Base-by-base conservation (phyloP, 345 rosid species). In the Corchorus olitorius region DNA sequence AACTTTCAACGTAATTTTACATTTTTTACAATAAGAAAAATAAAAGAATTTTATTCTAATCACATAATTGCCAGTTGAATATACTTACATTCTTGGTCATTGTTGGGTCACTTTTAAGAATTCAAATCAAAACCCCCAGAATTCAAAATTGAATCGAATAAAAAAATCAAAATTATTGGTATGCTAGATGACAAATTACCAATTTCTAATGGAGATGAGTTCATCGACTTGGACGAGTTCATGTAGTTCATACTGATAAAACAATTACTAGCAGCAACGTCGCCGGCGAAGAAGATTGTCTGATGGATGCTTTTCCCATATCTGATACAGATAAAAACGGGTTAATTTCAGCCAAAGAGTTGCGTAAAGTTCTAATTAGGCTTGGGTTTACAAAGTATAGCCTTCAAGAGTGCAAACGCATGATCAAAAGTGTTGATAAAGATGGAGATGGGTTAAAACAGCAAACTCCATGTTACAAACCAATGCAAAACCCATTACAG, bases 371-470 rank as follows among this genome's bases (percentile, higher is more conserved):
- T 59, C 76, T 89, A 34, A 33, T 2, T 19, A 79, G 77, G 13
- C 81, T 84, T 33, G 88, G 88, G 22, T 75, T 72, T 27, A 72
- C 70, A 1, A 55, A 77, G 16, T 83, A 85, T 65, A 81, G 86
- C 53, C 69, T 89, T 20, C 34, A 65, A 72, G 83, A 87, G 27
- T 87, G 92, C 75, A 75, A 37, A 78, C 63, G 63, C n/a, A 87
- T 89, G 90, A 89, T 89, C 6, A 77, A 62, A 65, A 82, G 86
- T 5, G 85, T 84, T 3, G 92, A 89, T 41, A 77, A 64, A 53
- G 82, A 85, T 56, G 85, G 86, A 1, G 90, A 89, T 83, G 88
- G 90, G 9, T 87, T 80, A n/a, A n/a, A n/a, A n/a, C n/a, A n/a
- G n/a, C n/a, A n/a, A n/a, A n/a, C 46, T 35, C 64, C 48, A 72